Percentiles rank a stretch among this genome's conserved stretches.
phyloP scores from a whole-genome alignment of 2,329 filamentous ascomycete species.

The Hymenoscyphus occultus region DNA sequence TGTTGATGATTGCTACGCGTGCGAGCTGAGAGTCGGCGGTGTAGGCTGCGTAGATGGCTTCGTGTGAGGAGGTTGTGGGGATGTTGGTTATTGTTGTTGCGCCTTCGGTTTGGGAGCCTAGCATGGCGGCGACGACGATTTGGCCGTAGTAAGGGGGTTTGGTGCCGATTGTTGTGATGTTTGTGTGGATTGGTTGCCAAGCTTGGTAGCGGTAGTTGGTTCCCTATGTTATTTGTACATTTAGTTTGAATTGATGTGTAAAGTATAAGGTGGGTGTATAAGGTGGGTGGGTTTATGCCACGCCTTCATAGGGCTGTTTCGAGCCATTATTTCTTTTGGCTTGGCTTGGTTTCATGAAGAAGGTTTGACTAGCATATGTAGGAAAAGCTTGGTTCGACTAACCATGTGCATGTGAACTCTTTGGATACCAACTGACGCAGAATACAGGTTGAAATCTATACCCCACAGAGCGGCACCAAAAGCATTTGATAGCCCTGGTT shows the following conservation, averaged over 20 bases:
- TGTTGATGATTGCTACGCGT: constrained; percentile 54
- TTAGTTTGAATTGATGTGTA: too few species aligned
- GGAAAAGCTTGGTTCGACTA: neutral
- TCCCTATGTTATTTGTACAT: constrained; percentile 36
- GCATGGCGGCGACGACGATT: constrained; percentile 54
- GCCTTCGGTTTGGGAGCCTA: constrained; percentile 42
- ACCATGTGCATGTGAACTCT: constrained; percentile 60
- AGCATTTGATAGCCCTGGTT: constrained; percentile 58
- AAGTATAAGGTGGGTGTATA: too few species aligned
- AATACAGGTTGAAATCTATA: constrained; percentile 59
- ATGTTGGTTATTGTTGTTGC: constrained; percentile 48
- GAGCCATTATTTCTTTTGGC: too few species aligned
- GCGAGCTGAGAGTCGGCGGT: constrained; percentile 41
- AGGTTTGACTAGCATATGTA: too few species aligned
- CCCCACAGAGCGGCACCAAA: constrained; percentile 66
- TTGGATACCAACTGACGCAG: constrained; percentile 52
- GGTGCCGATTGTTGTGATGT: constrained; percentile 50
- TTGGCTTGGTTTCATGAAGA: too few species aligned
- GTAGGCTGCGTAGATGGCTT: constrained; percentile 58
- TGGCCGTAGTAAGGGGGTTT: constrained; percentile 65
- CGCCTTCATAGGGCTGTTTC: too few species aligned
- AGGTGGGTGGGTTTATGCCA: too few species aligned
- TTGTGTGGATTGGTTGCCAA: constrained; percentile 58
- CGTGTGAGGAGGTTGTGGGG: constrained; percentile 37
- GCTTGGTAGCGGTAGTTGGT: constrained; percentile 59